Evolutionary conservation across 805 yeast species (phyloP), one percentile per base, ranked within the genome.

Genomic region (Nakazawaea ernobii): DNA sequence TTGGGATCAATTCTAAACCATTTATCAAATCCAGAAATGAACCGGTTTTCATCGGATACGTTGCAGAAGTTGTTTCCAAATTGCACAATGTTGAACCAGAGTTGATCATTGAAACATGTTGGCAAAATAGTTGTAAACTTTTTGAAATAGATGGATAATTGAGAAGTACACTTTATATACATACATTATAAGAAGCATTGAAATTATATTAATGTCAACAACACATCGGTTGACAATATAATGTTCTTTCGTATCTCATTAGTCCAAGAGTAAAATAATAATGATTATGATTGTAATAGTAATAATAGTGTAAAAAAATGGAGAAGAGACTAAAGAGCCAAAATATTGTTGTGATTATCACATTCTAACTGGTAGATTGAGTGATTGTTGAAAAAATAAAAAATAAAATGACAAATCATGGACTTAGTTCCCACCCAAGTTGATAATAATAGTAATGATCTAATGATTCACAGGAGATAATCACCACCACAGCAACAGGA

Each of bases 11-110:
- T 17, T 39, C 48, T n/a, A 20, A 14, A 6, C 81, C 82, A 3
- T 53, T 88, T 70, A 76, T 94, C 38, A 85, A 85, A 53, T 84
- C 92, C 0, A 74, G 99, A 59, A 90, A 94, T 62, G 99, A 94
- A 63, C 99, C 99, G 0, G 90, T 95, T 43, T 75, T 79, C 39
- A 80, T 94, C 46, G 88, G 89, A 2, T 79, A 80, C 48, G 90
- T 90, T 0, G 97, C 95, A 1, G 79, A 76, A 49, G 80, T 82
- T 2, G 68, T 86, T 35, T 74, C 86, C 1, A 74, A 71, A 13
- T 58, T 84, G 41, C 43, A 50, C 20, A 60, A 61, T 0, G 53
- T 73, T 2, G 56, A 73, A 0, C 65, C 79, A 4, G 63, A 70
- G 27, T 66, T 63, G 11, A 63, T 86, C 2, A 69, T 74, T 10